phyloP scores from a whole-genome alignment of 1,284 basidiomycete genomes.

The Grifola frondosa region DNA sequence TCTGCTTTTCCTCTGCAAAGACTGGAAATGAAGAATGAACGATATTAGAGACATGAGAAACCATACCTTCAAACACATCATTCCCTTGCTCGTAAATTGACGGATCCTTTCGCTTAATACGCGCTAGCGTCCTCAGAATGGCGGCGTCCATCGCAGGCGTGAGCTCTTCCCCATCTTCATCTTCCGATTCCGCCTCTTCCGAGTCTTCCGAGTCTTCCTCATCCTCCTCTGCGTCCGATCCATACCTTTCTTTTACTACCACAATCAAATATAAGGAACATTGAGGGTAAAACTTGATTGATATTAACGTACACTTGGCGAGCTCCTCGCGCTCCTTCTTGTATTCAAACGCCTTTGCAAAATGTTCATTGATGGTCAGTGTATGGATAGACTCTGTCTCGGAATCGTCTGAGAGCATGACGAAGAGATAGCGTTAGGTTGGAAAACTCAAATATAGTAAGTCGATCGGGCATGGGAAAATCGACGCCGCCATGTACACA shows the following conservation, averaged over 20 bases:
- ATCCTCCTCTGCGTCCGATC: conserved; percentile 60
- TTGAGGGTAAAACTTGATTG: neutral
- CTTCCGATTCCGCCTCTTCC: conserved; percentile 82
- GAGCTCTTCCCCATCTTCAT: conserved; percentile 94
- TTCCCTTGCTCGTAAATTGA: conserved; percentile 75
- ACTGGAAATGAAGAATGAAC: neutral
- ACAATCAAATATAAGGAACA: conserved; percentile 1
- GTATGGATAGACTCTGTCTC: conserved; percentile 45
- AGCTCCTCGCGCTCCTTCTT: conserved; percentile 85
- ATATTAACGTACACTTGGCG: conserved; percentile 57
- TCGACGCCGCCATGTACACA: too few relatives aligned
- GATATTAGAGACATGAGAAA: conserved; percentile 25
- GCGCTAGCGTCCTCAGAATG: conserved; percentile 87
- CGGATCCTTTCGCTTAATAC: conserved; percentile 84
- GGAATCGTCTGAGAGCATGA: conserved; percentile 53
- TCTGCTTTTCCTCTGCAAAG: conserved; percentile 62
- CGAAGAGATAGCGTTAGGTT: conserved; percentile 1
- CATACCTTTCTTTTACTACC: conserved; percentile 85
- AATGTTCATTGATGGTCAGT: conserved; percentile 79
- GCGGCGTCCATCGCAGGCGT: conserved; percentile 95
- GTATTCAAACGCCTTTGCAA: conserved; percentile 78
- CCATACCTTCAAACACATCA: conserved; percentile 78
- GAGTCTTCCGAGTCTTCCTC: conserved; percentile 61
- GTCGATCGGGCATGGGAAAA: too few relatives aligned
- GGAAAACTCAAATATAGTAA: too few relatives aligned